Percentiles rank a stretch among this genome's conserved stretches.
These are phyloP conservation scores for Bipolaris bicolor DNA, from an alignment of 2,329 filamentous ascomycete genomes.

Conservation along the genomic window DNA sequence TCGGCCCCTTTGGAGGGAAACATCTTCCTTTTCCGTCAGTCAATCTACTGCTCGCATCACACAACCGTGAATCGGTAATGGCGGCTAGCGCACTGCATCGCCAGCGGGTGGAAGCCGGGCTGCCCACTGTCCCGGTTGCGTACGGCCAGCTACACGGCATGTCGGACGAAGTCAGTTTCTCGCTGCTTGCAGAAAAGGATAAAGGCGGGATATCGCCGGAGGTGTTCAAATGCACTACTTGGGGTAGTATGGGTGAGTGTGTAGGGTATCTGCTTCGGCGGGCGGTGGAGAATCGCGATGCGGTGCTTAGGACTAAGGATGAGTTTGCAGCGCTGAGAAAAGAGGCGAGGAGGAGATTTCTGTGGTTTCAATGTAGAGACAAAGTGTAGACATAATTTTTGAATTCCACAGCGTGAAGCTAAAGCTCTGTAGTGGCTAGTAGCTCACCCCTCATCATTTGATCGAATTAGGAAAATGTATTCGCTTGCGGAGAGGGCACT, in stretches of 20 bases:
- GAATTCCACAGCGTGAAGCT: not conserved
- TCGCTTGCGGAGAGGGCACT: not conserved
- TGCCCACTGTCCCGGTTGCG: constrained; percentile 57
- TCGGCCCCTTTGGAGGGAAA: constrained; percentile 29
- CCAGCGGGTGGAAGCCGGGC: constrained; percentile 42
- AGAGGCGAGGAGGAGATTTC: constrained; percentile 33
- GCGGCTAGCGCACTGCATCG: constrained; percentile 56
- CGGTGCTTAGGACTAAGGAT: constrained; percentile 56
- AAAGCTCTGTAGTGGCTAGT: not conserved
- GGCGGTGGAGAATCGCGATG: constrained; percentile 66
- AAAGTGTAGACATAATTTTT: not conserved
- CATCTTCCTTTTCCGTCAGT: constrained; percentile 49
- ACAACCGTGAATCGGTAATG: constrained; percentile 77
- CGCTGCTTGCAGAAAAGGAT: constrained; percentile 33
- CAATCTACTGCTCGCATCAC: constrained; percentile 76
- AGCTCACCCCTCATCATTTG: not conserved
- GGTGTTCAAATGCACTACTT: constrained; percentile 64
- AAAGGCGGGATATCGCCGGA: constrained; percentile 48
- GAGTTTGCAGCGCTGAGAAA: constrained; percentile 37
- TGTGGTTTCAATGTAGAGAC: constrained; percentile 12
- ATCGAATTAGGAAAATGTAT: not conserved
- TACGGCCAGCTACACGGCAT: constrained; percentile 92
- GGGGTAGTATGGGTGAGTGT: constrained; percentile 71
- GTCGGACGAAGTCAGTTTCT: constrained; percentile 85
- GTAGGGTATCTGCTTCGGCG: constrained; percentile 72